A percentile compares a stretch with the other conserved stretches of the same genome.
phyloP scores from a whole-genome alignment of 495 filamentous ascomycete genomes.

The Talaromyces adpressus region DNA sequence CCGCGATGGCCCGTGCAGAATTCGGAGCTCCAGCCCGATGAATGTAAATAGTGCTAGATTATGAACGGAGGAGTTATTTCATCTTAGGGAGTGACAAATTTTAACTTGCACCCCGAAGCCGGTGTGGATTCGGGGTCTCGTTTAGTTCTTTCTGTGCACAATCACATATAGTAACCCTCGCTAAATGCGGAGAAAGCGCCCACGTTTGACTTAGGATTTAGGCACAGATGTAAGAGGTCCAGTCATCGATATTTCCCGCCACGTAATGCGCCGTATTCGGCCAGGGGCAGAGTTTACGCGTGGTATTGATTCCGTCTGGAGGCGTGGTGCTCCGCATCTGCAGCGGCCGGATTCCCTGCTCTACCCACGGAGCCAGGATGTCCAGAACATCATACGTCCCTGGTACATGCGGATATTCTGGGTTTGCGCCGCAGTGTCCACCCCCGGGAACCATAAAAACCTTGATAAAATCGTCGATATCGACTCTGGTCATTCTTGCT shows the following conservation, averaged over 20 bases:
- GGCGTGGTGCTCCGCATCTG: conserved; percentile 21
- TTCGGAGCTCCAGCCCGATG: too few species aligned
- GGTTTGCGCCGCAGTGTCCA: conserved; percentile 31
- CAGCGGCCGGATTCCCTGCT: conserved; percentile 15
- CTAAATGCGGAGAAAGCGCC: too few species aligned
- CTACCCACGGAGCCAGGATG: conserved; percentile 24
- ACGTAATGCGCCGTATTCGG: conserved; percentile 19
- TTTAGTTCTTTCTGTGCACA: too few species aligned
- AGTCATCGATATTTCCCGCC: neutral
- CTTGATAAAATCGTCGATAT: conserved; percentile 26
- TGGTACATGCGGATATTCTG: conserved; percentile 25
- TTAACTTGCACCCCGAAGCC: too few species aligned
- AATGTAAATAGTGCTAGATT: too few species aligned
- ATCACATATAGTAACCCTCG: too few species aligned
- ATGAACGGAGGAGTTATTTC: too few species aligned
- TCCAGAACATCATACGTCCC: conserved; percentile 25
- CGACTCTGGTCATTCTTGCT: conserved; percentile 13
- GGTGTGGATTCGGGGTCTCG: too few species aligned
- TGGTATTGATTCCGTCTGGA: conserved; percentile 19
- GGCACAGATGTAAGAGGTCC: too few species aligned
- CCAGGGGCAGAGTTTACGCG: conserved; percentile 31
- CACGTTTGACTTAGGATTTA: too few species aligned
- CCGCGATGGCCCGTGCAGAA: too few species aligned
- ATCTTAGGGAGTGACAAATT: too few species aligned
- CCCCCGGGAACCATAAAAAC: conserved; percentile 33